Base-by-base conservation (phyloP, 148 eudicot species). In the Spergularia bocconei region DNA sequence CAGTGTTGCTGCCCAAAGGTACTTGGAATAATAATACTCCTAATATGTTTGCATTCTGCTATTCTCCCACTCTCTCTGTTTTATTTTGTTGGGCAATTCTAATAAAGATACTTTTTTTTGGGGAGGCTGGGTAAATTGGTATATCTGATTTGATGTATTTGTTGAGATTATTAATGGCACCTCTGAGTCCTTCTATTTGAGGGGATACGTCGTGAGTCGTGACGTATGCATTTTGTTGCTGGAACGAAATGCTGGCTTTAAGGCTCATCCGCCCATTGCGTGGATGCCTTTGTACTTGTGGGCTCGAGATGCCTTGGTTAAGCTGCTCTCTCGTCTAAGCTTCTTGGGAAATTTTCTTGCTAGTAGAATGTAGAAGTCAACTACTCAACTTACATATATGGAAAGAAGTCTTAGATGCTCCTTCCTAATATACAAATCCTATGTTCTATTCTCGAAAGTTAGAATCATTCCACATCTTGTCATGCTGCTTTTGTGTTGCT, bases 1-100 rank as follows among this genome's bases (percentile, higher is more conserved):
- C 79, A 6, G 9, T 44, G 21, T 19, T 79, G 16, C 33, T 58
- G 17, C 67, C 67, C 25, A 67, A 74, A 75, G 79, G 83, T 80
- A 48, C 16, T 33, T 7, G 23, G 16, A 0, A 52, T 29, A 29
- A 29, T 29, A 6, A 7, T 63, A 13, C 20, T 12, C 19, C 4
- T 17, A 29, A 59, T 65, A 6, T 19, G 59, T 17, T 29, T 58
- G 19, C 2, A 21, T 50, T 6, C 50, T 21, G 44, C 13, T 11
- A 57, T 58, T 53, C 6, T 10, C 14, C 7, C 55, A 5, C 13
- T 70, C 55, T 71, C 5, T 23, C n/a, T 38, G 4, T 6, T 56
- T 23, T 66, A 0, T 75, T 56, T 52, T 14, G 4, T 44, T 4
- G 36, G 36, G 3, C 36, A 29, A 29, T 29, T 29, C 36, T 2